Evolutionary conservation across 23 red algal genomes (phyloP).

Genomic region (Gracilaria vermiculophylla): DNA sequence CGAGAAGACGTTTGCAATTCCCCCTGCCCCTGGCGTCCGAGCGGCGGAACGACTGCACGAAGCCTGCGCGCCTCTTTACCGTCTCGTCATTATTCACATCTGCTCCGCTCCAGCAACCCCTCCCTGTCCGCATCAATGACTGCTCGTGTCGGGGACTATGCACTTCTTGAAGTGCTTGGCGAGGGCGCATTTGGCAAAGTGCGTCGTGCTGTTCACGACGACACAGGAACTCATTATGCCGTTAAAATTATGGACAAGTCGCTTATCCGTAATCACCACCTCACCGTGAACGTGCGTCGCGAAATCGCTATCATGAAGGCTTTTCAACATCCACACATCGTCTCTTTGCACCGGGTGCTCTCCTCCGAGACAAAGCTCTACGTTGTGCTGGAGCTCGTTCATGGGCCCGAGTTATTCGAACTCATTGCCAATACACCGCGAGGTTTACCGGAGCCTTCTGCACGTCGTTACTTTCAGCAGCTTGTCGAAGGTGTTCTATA

Average conservation of each 20-base stretch:
- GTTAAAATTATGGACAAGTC: constrained; percentile 88
- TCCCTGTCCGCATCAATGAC: not conserved
- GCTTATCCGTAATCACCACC: constrained; percentile 42
- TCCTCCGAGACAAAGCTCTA: constrained; percentile 71
- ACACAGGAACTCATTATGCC: constrained; percentile 75
- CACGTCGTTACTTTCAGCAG: constrained; percentile 75
- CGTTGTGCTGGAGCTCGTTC: constrained; percentile 79
- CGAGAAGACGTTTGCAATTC: too few species aligned
- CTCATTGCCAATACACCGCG: constrained; percentile 58
- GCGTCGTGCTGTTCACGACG: constrained; percentile 68
- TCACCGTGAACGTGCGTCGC: constrained; percentile 67
- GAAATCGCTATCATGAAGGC: constrained; percentile 90
- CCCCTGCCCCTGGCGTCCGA: too few species aligned
- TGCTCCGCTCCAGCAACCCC: not conserved
- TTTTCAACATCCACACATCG: constrained; percentile 77
- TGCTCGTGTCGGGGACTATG: constrained; percentile 66
- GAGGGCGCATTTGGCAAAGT: constrained; percentile 79
- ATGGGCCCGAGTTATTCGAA: constrained; percentile 77
- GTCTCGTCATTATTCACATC: not conserved
- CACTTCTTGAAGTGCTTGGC: constrained; percentile 61
- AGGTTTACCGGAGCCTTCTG: constrained; percentile 54
- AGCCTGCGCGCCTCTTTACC: not conserved
- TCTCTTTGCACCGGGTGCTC: constrained; percentile 72
- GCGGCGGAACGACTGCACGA: not conserved
- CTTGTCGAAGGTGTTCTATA: constrained; percentile 82